Evolutionary conservation across 139 green algal genomes (phyloP).

Genomic region (Trebouxia sp.): DNA sequence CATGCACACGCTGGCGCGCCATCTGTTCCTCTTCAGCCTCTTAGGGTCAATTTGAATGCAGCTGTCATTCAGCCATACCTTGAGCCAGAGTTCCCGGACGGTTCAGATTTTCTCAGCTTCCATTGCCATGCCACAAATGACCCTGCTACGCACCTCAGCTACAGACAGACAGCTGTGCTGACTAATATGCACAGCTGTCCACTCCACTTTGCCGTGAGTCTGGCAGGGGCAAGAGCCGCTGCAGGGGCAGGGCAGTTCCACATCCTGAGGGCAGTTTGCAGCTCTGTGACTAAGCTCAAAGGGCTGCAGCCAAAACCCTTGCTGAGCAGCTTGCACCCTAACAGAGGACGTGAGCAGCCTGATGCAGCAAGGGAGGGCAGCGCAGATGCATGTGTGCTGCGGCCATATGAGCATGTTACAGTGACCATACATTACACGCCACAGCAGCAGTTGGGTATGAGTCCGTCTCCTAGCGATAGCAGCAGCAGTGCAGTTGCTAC

Average conservation of each 20-base stretch:
- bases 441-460: background rate
- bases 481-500: background rate
- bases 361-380: background rate
- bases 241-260: background rate
- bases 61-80: background rate
- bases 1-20: background rate
- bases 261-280: constrained; percentile 15
- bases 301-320: background rate
- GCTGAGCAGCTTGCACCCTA: background rate
- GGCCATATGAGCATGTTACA: background rate
- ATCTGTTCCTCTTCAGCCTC: background rate
- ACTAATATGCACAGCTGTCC: constrained; percentile 21
- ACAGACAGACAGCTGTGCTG: constrained; percentile 6
- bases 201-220: background rate
- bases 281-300: constrained; percentile 5
- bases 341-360: background rate
- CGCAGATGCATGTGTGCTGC: background rate
- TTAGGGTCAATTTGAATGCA: background rate
- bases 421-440: constrained; percentile 4
- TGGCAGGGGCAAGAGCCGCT: background rate
- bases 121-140: background rate
- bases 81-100: background rate
- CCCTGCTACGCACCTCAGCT: constrained; percentile 4
- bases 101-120: background rate
- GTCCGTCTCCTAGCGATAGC: background rate